These are phyloP conservation scores for Cyclotella distinguenda DNA, from an alignment of 108 stramenopile species.

Conservation along the genomic window DNA sequence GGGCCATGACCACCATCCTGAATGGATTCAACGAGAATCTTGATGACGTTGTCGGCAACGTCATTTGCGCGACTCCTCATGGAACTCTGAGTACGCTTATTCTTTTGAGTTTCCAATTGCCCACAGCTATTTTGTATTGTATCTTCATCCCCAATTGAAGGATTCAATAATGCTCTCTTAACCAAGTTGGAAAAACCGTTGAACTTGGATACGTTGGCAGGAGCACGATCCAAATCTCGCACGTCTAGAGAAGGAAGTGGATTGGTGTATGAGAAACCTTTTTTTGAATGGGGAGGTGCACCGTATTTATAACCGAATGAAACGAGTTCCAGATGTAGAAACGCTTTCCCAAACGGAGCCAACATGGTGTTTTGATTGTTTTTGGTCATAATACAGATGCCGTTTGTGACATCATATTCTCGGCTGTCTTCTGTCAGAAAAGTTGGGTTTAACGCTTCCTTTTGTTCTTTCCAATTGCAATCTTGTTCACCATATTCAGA, in stretches of 20 bases:
- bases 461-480: constrained; percentile 55
- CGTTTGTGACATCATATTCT: not conserved
- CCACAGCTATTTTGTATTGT: not conserved
- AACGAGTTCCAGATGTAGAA: constrained; percentile 68
- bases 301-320: constrained; percentile 82
- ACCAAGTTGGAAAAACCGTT: constrained; percentile 69
- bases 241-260: constrained; percentile 63
- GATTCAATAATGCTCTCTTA: constrained; percentile 58
- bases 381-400: not conserved
- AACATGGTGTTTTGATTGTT: constrained; percentile 42
- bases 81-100: constrained; percentile 23
- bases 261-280: constrained; percentile 61
- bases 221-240: constrained; percentile 59
- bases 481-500: constrained; percentile 77
- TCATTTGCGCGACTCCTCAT: constrained; percentile 42
- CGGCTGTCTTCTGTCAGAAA: not conserved
- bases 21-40: constrained; percentile 57
- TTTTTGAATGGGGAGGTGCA: constrained; percentile 55
- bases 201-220: constrained; percentile 58
- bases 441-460: not conserved
- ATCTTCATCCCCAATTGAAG: constrained; percentile 1
- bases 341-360: constrained; percentile 65
- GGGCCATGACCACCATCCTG: constrained; percentile 73
- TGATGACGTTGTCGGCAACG: constrained; percentile 51
- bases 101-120: not conserved